Base-by-base conservation (phyloP, 331 rosid genomes). In the Erythrophleum ivorense region DNA sequence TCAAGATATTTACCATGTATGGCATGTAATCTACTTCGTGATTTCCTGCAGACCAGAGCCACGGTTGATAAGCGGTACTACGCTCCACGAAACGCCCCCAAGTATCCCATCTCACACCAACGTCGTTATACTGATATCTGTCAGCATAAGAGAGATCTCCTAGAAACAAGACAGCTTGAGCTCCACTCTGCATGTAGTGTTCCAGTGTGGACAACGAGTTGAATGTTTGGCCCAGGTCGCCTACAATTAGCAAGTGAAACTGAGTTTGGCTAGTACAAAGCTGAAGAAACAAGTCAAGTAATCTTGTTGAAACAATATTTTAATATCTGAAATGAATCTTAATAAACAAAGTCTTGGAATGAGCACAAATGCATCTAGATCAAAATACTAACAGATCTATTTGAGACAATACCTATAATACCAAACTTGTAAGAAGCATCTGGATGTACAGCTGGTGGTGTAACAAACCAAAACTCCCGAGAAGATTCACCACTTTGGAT, bases 121-220 rank as follows among this genome's bases (percentile, higher is more conserved):
- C 91, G n/a, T 94, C 98, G 69, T 58, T 87, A 79, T 84, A 81
- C 75, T 86, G 46, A 69, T 94, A 92, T 82, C 97, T 88, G 83
- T 92, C 98, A 59, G 98, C 98, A 33, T 94, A 94, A 83, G 97
- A 80, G 79, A 94, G 92, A 90, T 94, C 98, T 82, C 98, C 98
- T 66, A 92, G 53, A 79, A 86, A 94, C 80, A 94, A 78, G 50
- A 94, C 97, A 55, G 97, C 46, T 82, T 92, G 86, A 12, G 91
- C 98, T 84, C 87, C 90, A 88, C 97, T 94, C 83, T 90, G 83
- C 78, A 91, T 83, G 82, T 91, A 92, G 82, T 92, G 98, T 73
- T 94, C 85, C 80, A 94, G 95, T 69, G 98, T 94, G 67, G 97
- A 91, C 62, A 91, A 91, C 71, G 98, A 94, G 87, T 94, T 94